These are phyloP conservation scores for Roridomyces roridus DNA, from an alignment of 768 basidiomycete genomes.

Conservation along the genomic window DNA sequence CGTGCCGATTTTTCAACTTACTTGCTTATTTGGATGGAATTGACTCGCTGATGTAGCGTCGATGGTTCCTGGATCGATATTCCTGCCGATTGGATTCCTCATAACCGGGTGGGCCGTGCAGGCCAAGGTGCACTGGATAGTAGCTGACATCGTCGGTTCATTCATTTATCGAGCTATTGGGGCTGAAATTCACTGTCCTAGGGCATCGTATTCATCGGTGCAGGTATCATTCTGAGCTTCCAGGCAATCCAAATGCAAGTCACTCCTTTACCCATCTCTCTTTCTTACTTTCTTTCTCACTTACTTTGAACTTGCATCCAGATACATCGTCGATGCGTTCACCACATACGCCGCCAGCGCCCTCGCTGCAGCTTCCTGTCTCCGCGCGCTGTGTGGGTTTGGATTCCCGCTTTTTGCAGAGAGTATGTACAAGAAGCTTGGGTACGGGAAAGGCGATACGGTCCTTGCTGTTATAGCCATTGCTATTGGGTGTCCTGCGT, in stretches of 20 bases:
- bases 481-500: constrained; percentile 65
- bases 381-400: constrained; percentile 72
- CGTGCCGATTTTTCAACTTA: constrained; percentile 21
- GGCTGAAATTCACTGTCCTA: constrained; percentile 31
- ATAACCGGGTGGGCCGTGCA: constrained; percentile 76
- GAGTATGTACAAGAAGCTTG: constrained; percentile 65
- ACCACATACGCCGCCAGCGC: constrained; percentile 39
- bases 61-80: no score
- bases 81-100: constrained; percentile 72
- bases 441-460: constrained; percentile 72
- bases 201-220: constrained; percentile 65
- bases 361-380: constrained; percentile 64
- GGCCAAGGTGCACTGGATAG: constrained; percentile 68
- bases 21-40: constrained; percentile 54
- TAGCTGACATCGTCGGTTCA: constrained; percentile 61
- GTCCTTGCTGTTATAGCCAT: constrained; percentile 65
- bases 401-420: constrained; percentile 82
- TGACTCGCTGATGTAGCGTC: constrained; percentile 66
- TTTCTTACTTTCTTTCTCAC: no score
- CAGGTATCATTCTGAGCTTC: constrained; percentile 62
- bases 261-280: constrained; percentile 58
- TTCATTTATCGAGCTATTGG: no score
- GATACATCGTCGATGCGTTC: background rate
- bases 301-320: background rate
- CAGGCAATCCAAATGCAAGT: constrained; percentile 71